These are phyloP conservation scores for Microbotryomycetes sp. DNA, from an alignment of 1,284 basidiomycete genomes.

Conservation along the genomic window DNA sequence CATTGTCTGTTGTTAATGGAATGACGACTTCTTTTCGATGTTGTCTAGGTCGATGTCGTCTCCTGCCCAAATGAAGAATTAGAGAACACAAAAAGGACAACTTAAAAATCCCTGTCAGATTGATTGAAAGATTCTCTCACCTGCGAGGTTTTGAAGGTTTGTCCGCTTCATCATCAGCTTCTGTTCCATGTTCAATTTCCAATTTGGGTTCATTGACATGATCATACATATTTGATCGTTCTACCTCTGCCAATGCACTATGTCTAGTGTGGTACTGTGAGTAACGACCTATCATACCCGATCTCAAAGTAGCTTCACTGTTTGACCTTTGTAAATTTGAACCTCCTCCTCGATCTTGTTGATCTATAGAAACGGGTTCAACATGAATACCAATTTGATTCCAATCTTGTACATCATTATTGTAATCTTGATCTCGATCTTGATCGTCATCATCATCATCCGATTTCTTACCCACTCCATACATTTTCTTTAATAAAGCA, in stretches of 20 bases:
- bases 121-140: not conserved
- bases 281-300: too few species aligned
- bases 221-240: not conserved
- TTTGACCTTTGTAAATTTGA: not conserved
- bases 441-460: slow-evolving; percentile 14
- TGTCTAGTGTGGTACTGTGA: not conserved
- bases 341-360: too few species aligned
- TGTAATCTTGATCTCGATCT: slow-evolving; percentile 3
- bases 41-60: slow-evolving; percentile 11
- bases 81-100: not conserved
- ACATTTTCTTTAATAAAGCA: slow-evolving; percentile 23
- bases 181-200: not conserved
- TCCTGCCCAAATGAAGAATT: not conserved
- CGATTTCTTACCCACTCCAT: slow-evolving; percentile 16
- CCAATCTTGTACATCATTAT: slow-evolving; percentile 1
- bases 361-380: too few species aligned
- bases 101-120: not conserved
- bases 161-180: slow-evolving; percentile 24
- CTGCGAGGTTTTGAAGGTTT: not conserved
- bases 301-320: not conserved
- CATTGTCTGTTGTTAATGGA: slow-evolving; percentile 69
- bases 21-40: slow-evolving; percentile 59
- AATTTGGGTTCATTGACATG: not conserved
- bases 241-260: not conserved
- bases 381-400: not conserved